phyloP scores from a whole-genome alignment of 495 filamentous ascomycete genomes.

The Rhypophila decipiens region DNA sequence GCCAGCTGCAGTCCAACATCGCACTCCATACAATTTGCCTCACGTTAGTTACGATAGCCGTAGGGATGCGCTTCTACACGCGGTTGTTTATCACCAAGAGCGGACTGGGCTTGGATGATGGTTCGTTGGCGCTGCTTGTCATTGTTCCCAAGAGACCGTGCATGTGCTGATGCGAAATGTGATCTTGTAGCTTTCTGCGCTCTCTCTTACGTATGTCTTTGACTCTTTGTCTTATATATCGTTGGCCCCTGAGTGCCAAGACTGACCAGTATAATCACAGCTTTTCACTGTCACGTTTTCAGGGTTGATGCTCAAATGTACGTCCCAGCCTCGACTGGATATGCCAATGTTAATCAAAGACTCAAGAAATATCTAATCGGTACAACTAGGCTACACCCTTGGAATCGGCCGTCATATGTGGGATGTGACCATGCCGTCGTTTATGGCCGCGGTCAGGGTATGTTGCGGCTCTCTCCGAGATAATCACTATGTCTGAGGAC shows the following conservation, averaged over 20 bases:
- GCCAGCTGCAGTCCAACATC: slow-evolving; percentile 1
- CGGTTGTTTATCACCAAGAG: neutral
- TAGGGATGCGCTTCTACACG: slow-evolving; percentile 1
- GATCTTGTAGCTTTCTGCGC: neutral
- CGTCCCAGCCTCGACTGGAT: neutral
- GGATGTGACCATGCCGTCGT: neutral
- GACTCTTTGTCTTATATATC: neutral
- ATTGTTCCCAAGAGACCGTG: neutral
- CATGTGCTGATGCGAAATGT: neutral
- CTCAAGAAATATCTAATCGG: neutral
- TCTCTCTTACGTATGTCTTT: slow-evolving; percentile 2
- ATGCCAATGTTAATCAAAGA: neutral
- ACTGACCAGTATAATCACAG: neutral
- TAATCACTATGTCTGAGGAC: too few species aligned
- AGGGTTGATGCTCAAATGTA: slow-evolving; percentile 1
- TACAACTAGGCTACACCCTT: slow-evolving; percentile 1
- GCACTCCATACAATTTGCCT: slow-evolving; percentile 4
- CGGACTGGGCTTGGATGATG: neutral
- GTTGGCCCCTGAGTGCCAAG: neutral
- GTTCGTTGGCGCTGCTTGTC: neutral
- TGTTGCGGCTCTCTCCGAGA: neutral
- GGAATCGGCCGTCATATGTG: slow-evolving; percentile 4
- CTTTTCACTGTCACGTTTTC: slow-evolving; percentile 1
- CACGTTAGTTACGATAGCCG: neutral
- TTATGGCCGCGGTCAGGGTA: neutral